Percentiles rank a stretch among this genome's conserved stretches.
These are phyloP conservation scores for Candida gigantensis DNA, from an alignment of 1,139 yeast species.

Conservation along the genomic window DNA sequence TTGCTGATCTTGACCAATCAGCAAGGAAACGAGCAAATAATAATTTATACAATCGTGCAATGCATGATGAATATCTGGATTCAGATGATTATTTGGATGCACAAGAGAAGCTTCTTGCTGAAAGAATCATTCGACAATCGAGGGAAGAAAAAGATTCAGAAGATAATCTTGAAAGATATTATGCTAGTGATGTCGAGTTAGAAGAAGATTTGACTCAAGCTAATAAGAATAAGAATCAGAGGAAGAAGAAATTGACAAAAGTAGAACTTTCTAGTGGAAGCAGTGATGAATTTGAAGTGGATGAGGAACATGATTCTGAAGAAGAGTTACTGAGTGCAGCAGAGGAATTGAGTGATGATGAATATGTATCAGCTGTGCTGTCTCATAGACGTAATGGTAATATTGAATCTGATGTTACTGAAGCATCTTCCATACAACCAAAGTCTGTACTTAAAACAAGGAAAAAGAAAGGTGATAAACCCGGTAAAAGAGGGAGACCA, in stretches of 20 bases:
- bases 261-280: slow-evolving; percentile 9
- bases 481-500: slow-evolving; percentile 33
- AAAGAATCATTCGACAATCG: slow-evolving; percentile 34
- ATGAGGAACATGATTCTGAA: slow-evolving; percentile 15
- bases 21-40: slow-evolving; percentile 53
- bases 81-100: slow-evolving; percentile 26
- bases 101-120: slow-evolving; percentile 51
- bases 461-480: slow-evolving; percentile 10
- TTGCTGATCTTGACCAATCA: slow-evolving; percentile 45
- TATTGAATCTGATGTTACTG: too few relatives aligned
- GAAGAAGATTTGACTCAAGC: slow-evolving; percentile 30
- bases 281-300: slow-evolving; percentile 24
- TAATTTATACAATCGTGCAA: slow-evolving; percentile 29
- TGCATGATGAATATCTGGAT: slow-evolving; percentile 36
- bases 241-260: slow-evolving; percentile 11
- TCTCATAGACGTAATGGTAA: too few relatives aligned
- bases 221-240: background rate
- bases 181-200: slow-evolving; percentile 34
- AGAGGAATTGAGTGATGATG: slow-evolving; percentile 16
- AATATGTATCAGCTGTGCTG: slow-evolving; percentile 4
- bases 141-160: slow-evolving; percentile 16
- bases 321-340: slow-evolving; percentile 4
- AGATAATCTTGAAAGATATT: slow-evolving; percentile 12
- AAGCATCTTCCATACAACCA: background rate
- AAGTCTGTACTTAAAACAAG: slow-evolving; percentile 8